These are phyloP conservation scores for Scedosporium minutisporum DNA, from an alignment of 2,329 filamentous ascomycete genomes.

Conservation along the genomic window DNA sequence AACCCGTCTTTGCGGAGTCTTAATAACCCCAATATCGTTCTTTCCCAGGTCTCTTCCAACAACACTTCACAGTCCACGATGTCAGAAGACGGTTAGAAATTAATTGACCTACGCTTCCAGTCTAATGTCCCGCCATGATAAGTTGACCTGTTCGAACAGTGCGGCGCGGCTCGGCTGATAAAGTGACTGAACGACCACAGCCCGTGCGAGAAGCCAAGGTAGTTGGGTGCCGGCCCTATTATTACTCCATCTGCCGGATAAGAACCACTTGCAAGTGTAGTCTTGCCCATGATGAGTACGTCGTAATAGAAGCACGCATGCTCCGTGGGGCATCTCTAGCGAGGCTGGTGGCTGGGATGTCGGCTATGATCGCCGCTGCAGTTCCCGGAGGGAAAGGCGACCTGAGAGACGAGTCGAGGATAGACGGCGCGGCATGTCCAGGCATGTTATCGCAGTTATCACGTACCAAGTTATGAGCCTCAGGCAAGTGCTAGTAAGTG, in stretches of 20 bases:
- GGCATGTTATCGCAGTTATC: no score
- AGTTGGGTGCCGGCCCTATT: not conserved
- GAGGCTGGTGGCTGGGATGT: not conserved
- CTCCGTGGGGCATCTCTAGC: not conserved
- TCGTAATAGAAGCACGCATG: no score
- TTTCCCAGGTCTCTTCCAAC: not conserved
- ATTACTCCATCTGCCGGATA: not conserved
- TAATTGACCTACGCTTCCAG: not conserved
- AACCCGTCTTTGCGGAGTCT: not conserved
- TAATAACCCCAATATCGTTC: not conserved
- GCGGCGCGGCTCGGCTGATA: slow-evolving; percentile 1
- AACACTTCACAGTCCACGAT: not conserved
- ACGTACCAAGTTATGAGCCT: no score
- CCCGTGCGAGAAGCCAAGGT: not conserved
- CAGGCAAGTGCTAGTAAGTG: no score
- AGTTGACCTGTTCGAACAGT: not conserved
- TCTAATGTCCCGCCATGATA: not conserved
- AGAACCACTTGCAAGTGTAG: not conserved
- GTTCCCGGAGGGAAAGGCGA: not conserved
- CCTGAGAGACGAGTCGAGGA: not conserved
- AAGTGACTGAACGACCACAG: not conserved
- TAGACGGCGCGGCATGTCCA: not conserved
- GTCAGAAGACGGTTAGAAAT: not conserved
- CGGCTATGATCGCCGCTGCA: not conserved
- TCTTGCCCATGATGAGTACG: no score